phyloP scores from a whole-genome alignment of 208 protist species.

The Wallacemonas sp. region DNA sequence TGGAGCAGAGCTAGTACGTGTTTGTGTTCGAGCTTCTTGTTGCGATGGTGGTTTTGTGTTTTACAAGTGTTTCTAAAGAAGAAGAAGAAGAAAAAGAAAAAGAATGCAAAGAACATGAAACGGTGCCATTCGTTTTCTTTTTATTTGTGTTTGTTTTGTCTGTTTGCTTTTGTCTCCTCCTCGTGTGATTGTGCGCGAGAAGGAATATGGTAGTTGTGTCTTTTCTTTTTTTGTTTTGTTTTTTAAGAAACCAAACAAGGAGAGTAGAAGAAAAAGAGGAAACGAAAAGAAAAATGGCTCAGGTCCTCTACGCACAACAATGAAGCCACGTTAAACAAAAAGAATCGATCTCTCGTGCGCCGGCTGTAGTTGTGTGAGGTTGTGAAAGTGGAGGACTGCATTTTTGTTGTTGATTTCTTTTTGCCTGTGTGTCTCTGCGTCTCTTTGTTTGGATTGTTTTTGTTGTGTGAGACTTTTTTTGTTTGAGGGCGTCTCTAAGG shows the following conservation, averaged over 20 bases:
- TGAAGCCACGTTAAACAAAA: constrained; percentile 6
- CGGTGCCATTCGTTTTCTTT: too few species aligned
- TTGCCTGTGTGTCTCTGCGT: not conserved
- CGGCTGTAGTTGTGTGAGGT: not conserved
- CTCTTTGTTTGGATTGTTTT: too few species aligned
- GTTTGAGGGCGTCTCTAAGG: too few species aligned
- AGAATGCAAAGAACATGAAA: too few species aligned
- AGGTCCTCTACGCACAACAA: not conserved
- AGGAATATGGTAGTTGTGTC: too few species aligned
- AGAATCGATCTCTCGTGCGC: constrained; percentile 15
- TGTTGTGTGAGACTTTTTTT: too few species aligned
- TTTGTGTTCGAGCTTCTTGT: constrained; percentile 10
- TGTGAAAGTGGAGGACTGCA: not conserved
- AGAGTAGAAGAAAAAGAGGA: not conserved
- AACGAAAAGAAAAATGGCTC: not conserved
- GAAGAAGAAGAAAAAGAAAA: constrained; percentile 21
- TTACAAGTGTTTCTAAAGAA: not conserved
- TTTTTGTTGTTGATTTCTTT: not conserved
- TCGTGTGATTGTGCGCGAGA: too few species aligned
- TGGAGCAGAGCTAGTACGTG: constrained; percentile 40
- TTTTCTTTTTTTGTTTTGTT: too few species aligned
- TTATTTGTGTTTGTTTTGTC: too few species aligned
- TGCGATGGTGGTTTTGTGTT: constrained; percentile 5
- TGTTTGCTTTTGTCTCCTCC: too few species aligned
- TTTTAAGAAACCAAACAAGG: too few species aligned